Base-by-base conservation (phyloP, 805 yeast genomes). In the Candida gorgasii region DNA sequence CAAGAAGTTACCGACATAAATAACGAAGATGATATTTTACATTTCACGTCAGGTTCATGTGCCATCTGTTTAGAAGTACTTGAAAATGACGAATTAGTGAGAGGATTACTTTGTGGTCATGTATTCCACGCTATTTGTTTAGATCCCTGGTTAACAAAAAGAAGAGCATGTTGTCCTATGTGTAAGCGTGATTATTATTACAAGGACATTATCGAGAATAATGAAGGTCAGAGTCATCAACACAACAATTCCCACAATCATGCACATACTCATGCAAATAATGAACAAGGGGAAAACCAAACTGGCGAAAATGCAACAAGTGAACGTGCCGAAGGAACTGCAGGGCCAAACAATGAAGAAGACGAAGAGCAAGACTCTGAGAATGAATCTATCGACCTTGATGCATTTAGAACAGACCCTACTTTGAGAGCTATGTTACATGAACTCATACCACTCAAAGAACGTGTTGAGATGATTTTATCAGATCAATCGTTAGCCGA, bases 131-230 rank as follows among this genome's bases (percentile, higher is more conserved):
- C 82, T 16, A 82, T 75, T 13, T 87, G 96, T 62, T 73, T 88
- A 40, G 89, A 84, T 49, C 90, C 90, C 1, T 87, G 95, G 95
- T 66, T 87, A 36, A 81, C 79, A 2, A 76, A 78, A 48, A 69
- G 92, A 50, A 74, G 84, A 36, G 90, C 89, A 0, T 82, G 87
- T 52, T 87, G 96, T 58, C 95, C 96, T 7, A 79, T 83, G 70
- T 87, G 96, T 62, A 85, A 86, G 54, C 65, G 83, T 23, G 89
- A 82, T 57, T 82, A 81, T 57, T 78, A 72, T 53, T 65, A 67
- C 55, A 69, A 69, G 46, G 68, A 61, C 5, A 19, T 24, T 24
- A 20, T n/a, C n/a, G n/a, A n/a, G n/a, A n/a, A 20, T 39, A 50
- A n/a, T 24, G 30, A 33, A 31, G 19, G 24, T 20, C 6, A 6